phyloP scores from a whole-genome alignment of 805 yeast genomes.

The Ogataea paraovalis region DNA sequence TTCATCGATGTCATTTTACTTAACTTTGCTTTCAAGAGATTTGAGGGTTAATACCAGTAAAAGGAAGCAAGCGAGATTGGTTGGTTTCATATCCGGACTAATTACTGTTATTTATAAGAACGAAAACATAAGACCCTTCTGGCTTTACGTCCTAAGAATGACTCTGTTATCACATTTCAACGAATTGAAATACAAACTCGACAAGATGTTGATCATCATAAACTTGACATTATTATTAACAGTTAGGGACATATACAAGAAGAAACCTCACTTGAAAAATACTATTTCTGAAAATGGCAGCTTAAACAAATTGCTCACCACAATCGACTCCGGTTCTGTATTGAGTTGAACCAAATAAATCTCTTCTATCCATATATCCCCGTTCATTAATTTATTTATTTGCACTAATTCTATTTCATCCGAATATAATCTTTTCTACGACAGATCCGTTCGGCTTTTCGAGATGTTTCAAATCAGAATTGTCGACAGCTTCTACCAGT shows the following conservation, averaged over 20 bases:
- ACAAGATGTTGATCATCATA: slow-evolving; percentile 10
- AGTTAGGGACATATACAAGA: slow-evolving; percentile 10
- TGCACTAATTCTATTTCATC: neutral
- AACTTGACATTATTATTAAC: slow-evolving; percentile 13
- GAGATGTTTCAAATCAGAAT: slow-evolving; percentile 12
- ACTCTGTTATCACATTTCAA: slow-evolving; percentile 15
- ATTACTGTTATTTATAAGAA: slow-evolving; percentile 9
- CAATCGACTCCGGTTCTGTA: slow-evolving; percentile 7
- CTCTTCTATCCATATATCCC: neutral
- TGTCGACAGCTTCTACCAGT: slow-evolving; percentile 12
- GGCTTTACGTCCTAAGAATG: slow-evolving; percentile 19
- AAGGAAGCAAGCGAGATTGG: slow-evolving; percentile 4
- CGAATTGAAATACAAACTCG: slow-evolving; percentile 9
- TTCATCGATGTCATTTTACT: slow-evolving; percentile 4
- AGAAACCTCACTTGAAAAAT: neutral
- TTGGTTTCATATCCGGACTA: slow-evolving; percentile 16
- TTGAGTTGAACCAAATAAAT: slow-evolving; percentile 3
- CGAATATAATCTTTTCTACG: slow-evolving; percentile 18
- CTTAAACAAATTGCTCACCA: slow-evolving; percentile 4
- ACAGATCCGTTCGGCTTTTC: slow-evolving; percentile 21
- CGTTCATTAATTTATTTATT: neutral
- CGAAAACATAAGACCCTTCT: slow-evolving; percentile 13
- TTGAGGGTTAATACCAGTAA: neutral
- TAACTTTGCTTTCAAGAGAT: slow-evolving; percentile 1
- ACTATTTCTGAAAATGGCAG: slow-evolving; percentile 5